Evolutionary conservation across 179 eudicot genomes (phyloP), one percentile per base, ranked within the genome.

Genomic region (Pouteria campechiana): DNA sequence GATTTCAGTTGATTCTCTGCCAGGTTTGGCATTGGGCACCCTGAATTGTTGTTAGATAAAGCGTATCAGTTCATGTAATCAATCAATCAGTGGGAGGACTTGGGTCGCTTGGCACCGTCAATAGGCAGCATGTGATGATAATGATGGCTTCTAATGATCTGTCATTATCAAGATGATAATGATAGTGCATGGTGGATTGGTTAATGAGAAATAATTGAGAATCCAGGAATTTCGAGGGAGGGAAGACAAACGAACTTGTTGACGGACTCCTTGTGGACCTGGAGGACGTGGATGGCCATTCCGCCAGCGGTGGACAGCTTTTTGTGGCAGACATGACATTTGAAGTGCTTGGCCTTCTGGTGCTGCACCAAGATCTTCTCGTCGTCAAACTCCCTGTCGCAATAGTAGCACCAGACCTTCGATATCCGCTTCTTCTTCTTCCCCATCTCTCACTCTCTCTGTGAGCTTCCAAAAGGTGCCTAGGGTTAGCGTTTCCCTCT

Each of bases 271-370:
- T 90, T 86, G 63, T 90, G 98, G 32, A 90, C 98, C 82, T 90
- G 98, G 31, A 90, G 90, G 28, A 90, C 95, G 40, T 90, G 98
- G 32, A 90, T 90, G 37, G 77, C 76, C 95, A 88, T 88, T 41
- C 97, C 97, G 11, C 95, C 68, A 34, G 95, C 97, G 41, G 97
- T 89, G 30, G 95, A 85, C 31, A 89, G 97, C 86, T 89, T 89
- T 72, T 85, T 89, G 61, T 84, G 92, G 48, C 97, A 89, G 8
- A 73, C 93, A 43, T 89, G 95, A 50, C 95, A 89, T 60, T 89
- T 85, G 35, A 89, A 89, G 58, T 89, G 97, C 67, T 85, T 89
- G 7, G 95, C 97, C 32, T 89, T 89, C 64, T 89, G 97, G 44
- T 89, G 95, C 50, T 89, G 97, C 18, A 89, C 92, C 45, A 89